Evolutionary conservation across 2,329 filamentous ascomycete genomes (phyloP).

Genomic region (Onygena corvina): DNA sequence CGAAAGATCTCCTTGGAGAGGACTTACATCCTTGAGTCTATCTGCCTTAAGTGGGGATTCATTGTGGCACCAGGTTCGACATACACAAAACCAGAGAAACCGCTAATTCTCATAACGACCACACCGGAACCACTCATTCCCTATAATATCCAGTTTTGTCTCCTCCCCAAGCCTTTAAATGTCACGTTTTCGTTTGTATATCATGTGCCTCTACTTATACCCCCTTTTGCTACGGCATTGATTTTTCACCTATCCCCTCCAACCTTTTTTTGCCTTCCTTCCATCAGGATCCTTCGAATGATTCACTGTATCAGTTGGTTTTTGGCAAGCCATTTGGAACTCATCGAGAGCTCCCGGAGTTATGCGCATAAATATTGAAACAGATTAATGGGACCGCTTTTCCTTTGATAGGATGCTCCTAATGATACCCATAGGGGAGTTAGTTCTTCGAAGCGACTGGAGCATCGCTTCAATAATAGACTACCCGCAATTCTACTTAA

Average conservation of each 20-base stretch:
- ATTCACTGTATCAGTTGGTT: slow-evolving; percentile 5
- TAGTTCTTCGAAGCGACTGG: background rate
- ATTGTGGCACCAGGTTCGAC: slow-evolving; percentile 33
- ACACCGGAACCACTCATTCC: background rate
- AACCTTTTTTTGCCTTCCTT: background rate
- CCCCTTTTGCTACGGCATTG: slow-evolving; percentile 2
- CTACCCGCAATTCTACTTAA: no score
- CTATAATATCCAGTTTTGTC: slow-evolving; percentile 7
- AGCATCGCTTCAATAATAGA: no score
- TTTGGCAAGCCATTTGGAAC: background rate
- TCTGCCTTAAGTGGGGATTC: slow-evolving; percentile 38
- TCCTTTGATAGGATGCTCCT: slow-evolving; percentile 2
- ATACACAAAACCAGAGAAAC: slow-evolving; percentile 25
- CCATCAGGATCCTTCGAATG: background rate
- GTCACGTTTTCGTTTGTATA: slow-evolving; percentile 7
- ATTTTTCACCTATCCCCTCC: background rate
- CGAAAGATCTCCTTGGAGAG: slow-evolving; percentile 32
- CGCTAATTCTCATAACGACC: slow-evolving; percentile 20
- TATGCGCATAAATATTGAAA: slow-evolving; percentile 4
- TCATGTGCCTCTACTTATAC: slow-evolving; percentile 7
- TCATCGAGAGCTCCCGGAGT: background rate
- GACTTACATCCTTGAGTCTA: slow-evolving; percentile 34
- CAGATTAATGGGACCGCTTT: slow-evolving; percentile 3
- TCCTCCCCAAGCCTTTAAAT: slow-evolving; percentile 3
- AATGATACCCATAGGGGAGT: background rate